Base-by-base conservation (phyloP, 2,329 filamentous ascomycete species). In the Fusarium sp. region DNA sequence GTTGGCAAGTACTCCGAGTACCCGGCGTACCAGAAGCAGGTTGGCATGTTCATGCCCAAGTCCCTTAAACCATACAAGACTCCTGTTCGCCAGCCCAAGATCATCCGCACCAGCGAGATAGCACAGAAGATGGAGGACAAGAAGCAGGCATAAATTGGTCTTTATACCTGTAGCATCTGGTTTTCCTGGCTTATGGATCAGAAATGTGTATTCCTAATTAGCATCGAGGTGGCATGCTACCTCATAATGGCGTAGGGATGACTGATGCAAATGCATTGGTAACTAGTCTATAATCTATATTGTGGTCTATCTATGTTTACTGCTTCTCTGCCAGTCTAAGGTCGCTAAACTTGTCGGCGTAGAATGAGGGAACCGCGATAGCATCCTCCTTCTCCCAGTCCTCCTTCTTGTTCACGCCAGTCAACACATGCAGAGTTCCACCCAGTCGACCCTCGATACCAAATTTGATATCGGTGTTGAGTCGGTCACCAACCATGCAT, bases 391-490 rank as follows among this genome's bases (percentile, higher is more conserved):
- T 90, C 73, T 94, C 86, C 83, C 95, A 93, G 61, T 98, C 92
- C 56, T 92, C 91, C 81, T 95, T 94, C 81, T 92, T 92, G 75
- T 88, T 91, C 17, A 99, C 95, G 17, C 96, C 96, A 1, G 95
- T 98, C 79, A 97, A 83, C 7, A 99, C 96, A 39, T 92, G 93
- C 72, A 99, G 81, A 0, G 96, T 98, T 1, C 96, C 96, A 18
- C 96, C 96, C 28, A 99, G 86, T 69, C 92, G 91, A 0, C 95
- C 95, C 77, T 98, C 91, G 68, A 98, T 87, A 5, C 96, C 96
- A 78, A 99, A 99, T 78, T 92, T 90, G 78, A 99, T 98, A 81
- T 99, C 96, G 0, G 96, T 99, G 79, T 98, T 93, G 68, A 97
- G 84, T 31, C 96, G 87, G 79, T 99, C 96, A 8, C 96, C 96